A percentile compares a stretch with the other conserved stretches of the same genome.
phyloP scores from a whole-genome alignment of 2,329 filamentous ascomycete species.

The Cladophialophora bantiana region DNA sequence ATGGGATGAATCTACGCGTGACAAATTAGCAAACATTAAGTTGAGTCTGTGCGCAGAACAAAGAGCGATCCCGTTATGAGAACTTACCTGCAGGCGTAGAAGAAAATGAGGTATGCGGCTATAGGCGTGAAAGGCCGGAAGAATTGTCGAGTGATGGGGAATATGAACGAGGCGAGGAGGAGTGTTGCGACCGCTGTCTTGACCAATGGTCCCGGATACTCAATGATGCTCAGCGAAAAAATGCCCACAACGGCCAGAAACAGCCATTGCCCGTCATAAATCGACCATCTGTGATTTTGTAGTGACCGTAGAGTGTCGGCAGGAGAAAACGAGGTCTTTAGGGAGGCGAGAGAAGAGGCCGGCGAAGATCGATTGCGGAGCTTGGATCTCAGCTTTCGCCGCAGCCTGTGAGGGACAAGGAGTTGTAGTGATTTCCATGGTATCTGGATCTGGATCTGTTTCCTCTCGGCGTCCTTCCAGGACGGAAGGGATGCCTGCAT shows the following conservation, averaged over 20 bases:
- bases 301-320: constrained; percentile 77
- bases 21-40: constrained; percentile 17
- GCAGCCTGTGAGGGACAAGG: constrained; percentile 68
- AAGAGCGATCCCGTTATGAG: constrained; percentile 1
- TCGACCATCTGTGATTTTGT: constrained; percentile 78
- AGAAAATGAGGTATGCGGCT: constrained; percentile 85
- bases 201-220: constrained; percentile 75
- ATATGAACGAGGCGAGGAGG: constrained; percentile 72
- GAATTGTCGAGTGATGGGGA: constrained; percentile 89
- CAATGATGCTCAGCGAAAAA: constrained; percentile 84
- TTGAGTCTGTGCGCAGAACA: not conserved
- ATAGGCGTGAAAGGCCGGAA: constrained; percentile 87
- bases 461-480: constrained; percentile 57
- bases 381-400: constrained; percentile 72
- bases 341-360: constrained; percentile 73
- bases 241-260: constrained; percentile 75
- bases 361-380: constrained; percentile 71
- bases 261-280: constrained; percentile 85
- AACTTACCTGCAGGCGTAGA: constrained; percentile 89
- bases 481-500: constrained; percentile 45
- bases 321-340: constrained; percentile 84
- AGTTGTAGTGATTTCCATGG: constrained; percentile 59
- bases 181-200: constrained; percentile 76
- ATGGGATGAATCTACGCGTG: constrained; percentile 77
- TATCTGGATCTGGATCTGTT: constrained; percentile 54